Conservation (phyloP, 140 eudicot species). For the Cichorium intybus region DNA sequence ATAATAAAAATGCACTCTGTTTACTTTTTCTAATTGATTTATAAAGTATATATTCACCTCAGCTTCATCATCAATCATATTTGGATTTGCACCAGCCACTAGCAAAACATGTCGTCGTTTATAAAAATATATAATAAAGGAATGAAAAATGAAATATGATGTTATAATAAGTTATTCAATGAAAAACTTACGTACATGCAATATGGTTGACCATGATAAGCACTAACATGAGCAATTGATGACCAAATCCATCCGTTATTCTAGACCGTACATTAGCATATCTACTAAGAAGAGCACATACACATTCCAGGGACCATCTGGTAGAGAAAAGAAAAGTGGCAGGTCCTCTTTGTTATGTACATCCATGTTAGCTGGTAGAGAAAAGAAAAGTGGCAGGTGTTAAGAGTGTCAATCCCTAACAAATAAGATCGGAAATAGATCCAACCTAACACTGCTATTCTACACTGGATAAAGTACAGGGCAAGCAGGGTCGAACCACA, state of each 20-base stretch:
- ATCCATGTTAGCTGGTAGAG: too few species aligned
- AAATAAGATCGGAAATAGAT: too few species aligned
- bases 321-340: constrained; percentile 94
- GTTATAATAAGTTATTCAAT: too few species aligned
- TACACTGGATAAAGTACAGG: too few species aligned
- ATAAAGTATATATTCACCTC: constrained; percentile 95
- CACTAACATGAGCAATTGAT: constrained; percentile 98
- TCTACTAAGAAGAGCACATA: constrained; percentile 77
- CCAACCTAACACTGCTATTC: too few species aligned
- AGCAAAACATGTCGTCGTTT: constrained; percentile 67
- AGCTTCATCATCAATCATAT: constrained; percentile 99
- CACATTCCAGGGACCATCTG: constrained; percentile 98
- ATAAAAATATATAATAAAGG: constrained; percentile 10
- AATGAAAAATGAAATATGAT: not conserved
- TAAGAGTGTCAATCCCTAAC: too few species aligned
- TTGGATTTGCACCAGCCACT: constrained; percentile 98
- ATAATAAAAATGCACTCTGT: constrained; percentile 91
- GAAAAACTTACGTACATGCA: constrained; percentile 94
- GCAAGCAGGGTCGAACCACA: too few species aligned
- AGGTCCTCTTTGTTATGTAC: constrained; percentile 99
- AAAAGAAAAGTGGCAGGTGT: too few species aligned
- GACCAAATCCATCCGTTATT: constrained; percentile 93
- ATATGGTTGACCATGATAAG: constrained; percentile 99
- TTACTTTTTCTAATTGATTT: constrained; percentile 89
- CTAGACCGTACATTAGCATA: constrained; percentile 85